Percentiles rank a stretch among this genome's conserved stretches.
Conservation (phyloP, 495 filamentous ascomycete species). For the Neurospora sublineolata region DNA sequence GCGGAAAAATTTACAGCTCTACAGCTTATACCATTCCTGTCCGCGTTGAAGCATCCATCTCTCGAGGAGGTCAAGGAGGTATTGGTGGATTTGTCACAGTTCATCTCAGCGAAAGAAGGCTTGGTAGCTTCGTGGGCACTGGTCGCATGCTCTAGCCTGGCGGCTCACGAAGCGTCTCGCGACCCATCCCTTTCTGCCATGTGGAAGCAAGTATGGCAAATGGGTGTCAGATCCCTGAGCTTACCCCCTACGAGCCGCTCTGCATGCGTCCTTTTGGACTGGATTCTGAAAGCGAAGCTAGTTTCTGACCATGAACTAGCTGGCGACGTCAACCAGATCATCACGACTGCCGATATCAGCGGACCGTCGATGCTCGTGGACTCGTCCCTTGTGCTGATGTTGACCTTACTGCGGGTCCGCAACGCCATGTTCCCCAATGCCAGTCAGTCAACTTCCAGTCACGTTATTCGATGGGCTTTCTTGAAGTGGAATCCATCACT, state of each 20-base stretch:
- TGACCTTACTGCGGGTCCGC: constrained; percentile 45
- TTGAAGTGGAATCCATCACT: constrained; percentile 56
- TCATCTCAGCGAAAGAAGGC: constrained; percentile 26
- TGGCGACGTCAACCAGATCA: constrained; percentile 54
- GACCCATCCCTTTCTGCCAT: constrained; percentile 16
- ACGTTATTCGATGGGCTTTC: constrained; percentile 69
- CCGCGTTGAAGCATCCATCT: constrained; percentile 26
- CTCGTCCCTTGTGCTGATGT: constrained; percentile 64
- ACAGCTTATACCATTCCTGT: constrained; percentile 68
- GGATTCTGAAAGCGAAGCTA: constrained; percentile 51
- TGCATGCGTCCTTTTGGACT: constrained; percentile 64
- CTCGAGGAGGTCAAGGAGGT: constrained; percentile 29
- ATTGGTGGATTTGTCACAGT: constrained; percentile 23
- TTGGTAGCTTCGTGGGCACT: constrained; percentile 40
- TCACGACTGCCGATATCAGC: constrained; percentile 64
- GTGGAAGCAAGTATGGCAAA: constrained; percentile 70
- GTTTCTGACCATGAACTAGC: constrained; percentile 51
- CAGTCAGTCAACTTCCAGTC: constrained; percentile 50
- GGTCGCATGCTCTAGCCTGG: constrained; percentile 41
- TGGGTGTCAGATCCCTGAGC: constrained; percentile 57
- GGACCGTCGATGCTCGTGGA: constrained; percentile 74
- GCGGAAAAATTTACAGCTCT: constrained; percentile 53
- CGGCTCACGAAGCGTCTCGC: constrained; percentile 6
- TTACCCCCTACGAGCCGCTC: constrained; percentile 61
- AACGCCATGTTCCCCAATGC: constrained; percentile 53